A percentile compares a stretch with the other conserved stretches of the same genome.
Evolutionary conservation across 2,329 filamentous ascomycete genomes (phyloP).

Genomic region (Calonectria naviculata): DNA sequence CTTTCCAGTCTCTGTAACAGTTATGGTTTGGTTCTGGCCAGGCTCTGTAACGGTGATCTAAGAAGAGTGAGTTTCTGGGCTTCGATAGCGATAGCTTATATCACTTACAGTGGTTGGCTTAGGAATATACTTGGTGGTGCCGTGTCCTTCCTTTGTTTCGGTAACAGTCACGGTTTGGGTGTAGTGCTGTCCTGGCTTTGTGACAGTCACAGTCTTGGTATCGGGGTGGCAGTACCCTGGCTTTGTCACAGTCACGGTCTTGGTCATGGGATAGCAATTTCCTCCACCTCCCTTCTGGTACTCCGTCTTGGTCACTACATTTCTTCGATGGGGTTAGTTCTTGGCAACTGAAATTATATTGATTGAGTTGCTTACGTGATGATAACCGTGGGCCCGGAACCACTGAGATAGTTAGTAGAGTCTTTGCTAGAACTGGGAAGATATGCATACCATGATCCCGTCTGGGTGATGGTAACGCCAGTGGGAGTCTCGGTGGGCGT

Average conservation of each 20-base stretch:
- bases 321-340: not conserved
- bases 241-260: not conserved
- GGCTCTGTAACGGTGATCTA: not conserved
- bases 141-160: not conserved
- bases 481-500: not conserved
- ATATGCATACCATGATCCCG: conserved; percentile 4
- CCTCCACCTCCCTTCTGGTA: not conserved
- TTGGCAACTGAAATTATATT: not conserved
- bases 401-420: conserved; percentile 2
- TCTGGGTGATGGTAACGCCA: not conserved
- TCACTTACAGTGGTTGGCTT: not conserved
- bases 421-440: not conserved
- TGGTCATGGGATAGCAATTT: not conserved
- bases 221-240: not conserved
- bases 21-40: not conserved
- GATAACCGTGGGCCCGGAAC: not conserved
- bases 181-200: not conserved
- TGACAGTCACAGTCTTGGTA: not conserved
- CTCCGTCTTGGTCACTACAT: not conserved
- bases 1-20: not conserved
- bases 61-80: not conserved
- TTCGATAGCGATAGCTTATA: not conserved
- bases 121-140: not conserved
- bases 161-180: not conserved
- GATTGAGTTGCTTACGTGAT: conserved; percentile 11